phyloP scores from a whole-genome alignment of 2,329 filamentous ascomycete species.

The Pseudogymnoascus sp. region DNA sequence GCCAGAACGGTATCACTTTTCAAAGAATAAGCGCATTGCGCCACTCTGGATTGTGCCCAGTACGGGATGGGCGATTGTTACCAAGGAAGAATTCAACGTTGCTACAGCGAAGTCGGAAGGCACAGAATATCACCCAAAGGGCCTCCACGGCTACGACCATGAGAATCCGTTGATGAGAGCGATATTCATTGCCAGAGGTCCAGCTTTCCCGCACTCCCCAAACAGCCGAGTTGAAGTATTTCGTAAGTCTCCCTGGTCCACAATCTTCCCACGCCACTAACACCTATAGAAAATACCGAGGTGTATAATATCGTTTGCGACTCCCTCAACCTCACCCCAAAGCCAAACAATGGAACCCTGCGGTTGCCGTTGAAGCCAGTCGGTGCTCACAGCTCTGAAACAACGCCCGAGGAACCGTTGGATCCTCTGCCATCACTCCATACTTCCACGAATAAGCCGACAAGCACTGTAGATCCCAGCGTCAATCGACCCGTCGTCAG shows the following conservation, averaged over 20 bases:
- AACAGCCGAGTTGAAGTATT: constrained; percentile 75
- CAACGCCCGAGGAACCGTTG: constrained; percentile 40
- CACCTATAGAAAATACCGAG: constrained; percentile 70
- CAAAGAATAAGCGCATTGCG: constrained; percentile 79
- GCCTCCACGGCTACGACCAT: constrained; percentile 91
- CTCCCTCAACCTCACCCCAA: constrained; percentile 64
- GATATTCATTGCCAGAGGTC: constrained; percentile 86
- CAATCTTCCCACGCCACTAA: not conserved
- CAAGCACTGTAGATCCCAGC: not conserved
- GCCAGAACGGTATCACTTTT: constrained; percentile 89
- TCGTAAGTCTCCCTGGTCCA: constrained; percentile 49
- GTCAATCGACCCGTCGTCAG: constrained; percentile 15
- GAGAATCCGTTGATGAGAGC: constrained; percentile 93
- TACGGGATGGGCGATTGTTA: constrained; percentile 86
- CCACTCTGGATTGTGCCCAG: constrained; percentile 92
- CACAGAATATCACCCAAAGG: constrained; percentile 67
- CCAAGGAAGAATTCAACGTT: constrained; percentile 70
- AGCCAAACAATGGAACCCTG: constrained; percentile 82
- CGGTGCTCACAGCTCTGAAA: constrained; percentile 43
- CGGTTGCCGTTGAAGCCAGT: constrained; percentile 52
- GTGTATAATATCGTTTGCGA: constrained; percentile 95
- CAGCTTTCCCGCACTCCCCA: constrained; percentile 78
- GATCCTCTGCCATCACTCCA: constrained; percentile 41
- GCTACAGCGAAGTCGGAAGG: constrained; percentile 56
- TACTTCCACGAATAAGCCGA: not conserved